Base-by-base conservation (phyloP, 2,329 filamentous ascomycete genomes). In the Penicillium sp. region DNA sequence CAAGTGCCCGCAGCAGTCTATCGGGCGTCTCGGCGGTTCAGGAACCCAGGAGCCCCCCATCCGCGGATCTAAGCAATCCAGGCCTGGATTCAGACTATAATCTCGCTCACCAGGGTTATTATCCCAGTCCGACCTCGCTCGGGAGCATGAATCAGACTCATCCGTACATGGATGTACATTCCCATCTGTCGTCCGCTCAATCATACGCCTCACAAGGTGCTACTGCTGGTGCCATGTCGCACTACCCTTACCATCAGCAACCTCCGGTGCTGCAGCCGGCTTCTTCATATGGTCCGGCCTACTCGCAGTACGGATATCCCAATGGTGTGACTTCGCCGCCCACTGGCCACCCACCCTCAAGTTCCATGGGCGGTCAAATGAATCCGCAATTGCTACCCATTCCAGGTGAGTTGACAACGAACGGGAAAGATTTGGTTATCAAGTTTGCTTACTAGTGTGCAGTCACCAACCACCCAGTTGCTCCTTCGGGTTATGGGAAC, bases 311-410 rank as follows among this genome's bases (percentile, higher is more conserved):
- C 70, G 83, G 80, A 24, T 95, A 95, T 64, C 67, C 82, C 38
- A 89, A 87, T 74, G 88, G 88, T 44, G 80, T 96, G 57, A 85
- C 89, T 2, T 93, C 91, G n/a, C 87, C 89, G n/a, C 84, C 87
- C 50, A 81, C 84, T 10, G 83, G 80, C 2, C 82, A 83, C 15
- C 85, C 89, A 7, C 85, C 89, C 8, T 83, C 88, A 4, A 86
- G 85, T 42, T 81, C 85, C 5, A 88, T 95, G 82, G 82, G 80
- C 48, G 78, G 77, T 48, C 78, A 81, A 48, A 77, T 86, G 61
- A 85, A 86, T 38, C 84, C 89, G 5, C 81, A 94, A 57, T 83
- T 90, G 34, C 78, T 91, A 7, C 89, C 88, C 49, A 77, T 87
- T 60, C 81, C 83, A 54, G 77, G 74, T 76, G 65, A 65, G 71